Conservation (phyloP, 2,329 filamentous ascomycete species). For the Aspergillus awamori region DNA sequence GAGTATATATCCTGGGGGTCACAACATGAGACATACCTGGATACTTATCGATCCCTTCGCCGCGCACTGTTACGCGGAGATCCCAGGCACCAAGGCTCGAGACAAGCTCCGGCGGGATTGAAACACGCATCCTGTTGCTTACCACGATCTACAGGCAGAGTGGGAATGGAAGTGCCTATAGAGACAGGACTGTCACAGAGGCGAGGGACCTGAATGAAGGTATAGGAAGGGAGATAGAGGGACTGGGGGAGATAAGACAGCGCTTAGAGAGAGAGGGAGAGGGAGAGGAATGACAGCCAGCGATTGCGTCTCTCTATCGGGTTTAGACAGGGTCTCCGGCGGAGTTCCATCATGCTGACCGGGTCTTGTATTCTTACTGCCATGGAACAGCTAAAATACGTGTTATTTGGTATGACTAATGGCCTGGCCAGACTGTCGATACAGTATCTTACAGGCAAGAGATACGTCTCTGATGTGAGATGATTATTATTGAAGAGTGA, state of each 20-base stretch:
- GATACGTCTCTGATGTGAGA: neutral
- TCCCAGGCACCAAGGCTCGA: conserved; percentile 29
- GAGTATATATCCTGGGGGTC: neutral
- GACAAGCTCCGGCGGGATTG: conserved; percentile 13
- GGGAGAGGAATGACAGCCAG: neutral
- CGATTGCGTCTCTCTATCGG: no score
- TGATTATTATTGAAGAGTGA: neutral
- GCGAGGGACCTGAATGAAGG: neutral
- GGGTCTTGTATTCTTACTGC: neutral
- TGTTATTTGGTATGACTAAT: neutral
- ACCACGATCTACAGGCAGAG: neutral
- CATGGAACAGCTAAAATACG: neutral
- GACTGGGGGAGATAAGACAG: neutral
- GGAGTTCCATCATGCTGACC: neutral
- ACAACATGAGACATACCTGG: conserved; percentile 34
- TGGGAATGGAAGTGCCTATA: neutral
- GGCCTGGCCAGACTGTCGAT: neutral
- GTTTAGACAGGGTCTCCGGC: neutral
- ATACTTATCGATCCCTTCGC: conserved; percentile 43
- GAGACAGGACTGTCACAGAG: neutral
- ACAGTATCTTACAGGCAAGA: conserved; percentile 4
- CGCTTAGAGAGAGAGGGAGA: neutral
- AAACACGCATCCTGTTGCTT: neutral
- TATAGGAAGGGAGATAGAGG: neutral
- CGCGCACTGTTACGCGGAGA: conserved; percentile 34